Conservation (phyloP, 805 yeast genomes). For the Millerozyma miso region DNA sequence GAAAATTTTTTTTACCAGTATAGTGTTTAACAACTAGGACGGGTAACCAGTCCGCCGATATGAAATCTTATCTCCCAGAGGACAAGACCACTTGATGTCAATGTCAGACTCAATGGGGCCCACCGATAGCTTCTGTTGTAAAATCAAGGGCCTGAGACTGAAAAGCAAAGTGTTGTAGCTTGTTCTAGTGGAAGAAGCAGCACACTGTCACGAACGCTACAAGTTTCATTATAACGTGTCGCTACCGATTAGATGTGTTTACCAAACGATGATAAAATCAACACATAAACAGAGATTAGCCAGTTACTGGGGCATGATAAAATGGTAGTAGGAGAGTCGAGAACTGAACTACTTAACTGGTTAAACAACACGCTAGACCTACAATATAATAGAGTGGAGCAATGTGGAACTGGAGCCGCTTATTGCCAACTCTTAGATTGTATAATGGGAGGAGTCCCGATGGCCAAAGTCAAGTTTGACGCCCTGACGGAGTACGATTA, state of each 20-base stretch:
- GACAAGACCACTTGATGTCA: too few species aligned
- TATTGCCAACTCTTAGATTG: conserved; percentile 91
- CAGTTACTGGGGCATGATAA: conserved; percentile 15
- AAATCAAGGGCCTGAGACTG: too few species aligned
- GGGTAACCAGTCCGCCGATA: too few species aligned
- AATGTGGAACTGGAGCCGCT: conserved; percentile 94
- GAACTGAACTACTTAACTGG: conserved; percentile 84
- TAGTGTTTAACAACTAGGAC: not conserved
- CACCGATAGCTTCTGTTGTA: too few species aligned
- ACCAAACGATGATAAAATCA: not conserved
- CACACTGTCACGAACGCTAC: not conserved
- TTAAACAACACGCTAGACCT: conserved; percentile 66
- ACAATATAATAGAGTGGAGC: conserved; percentile 74
- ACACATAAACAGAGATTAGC: not conserved
- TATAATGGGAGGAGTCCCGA: conserved; percentile 76
- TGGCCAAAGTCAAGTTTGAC: conserved; percentile 65
- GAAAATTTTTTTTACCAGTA: not conserved
- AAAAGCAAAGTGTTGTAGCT: too few species aligned
- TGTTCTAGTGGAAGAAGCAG: too few species aligned
- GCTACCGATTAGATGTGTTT: not conserved
- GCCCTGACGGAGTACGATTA: conserved; percentile 72
- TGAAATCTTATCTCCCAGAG: too few species aligned
- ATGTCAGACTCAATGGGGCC: too few species aligned
- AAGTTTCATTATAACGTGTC: not conserved
- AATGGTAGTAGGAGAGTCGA: conserved; percentile 57